A percentile compares a stretch with the other conserved stretches of the same genome.
These are phyloP conservation scores for Citrullus mucosospermus DNA, from an alignment of 306 rosid species.

Conservation along the genomic window DNA sequence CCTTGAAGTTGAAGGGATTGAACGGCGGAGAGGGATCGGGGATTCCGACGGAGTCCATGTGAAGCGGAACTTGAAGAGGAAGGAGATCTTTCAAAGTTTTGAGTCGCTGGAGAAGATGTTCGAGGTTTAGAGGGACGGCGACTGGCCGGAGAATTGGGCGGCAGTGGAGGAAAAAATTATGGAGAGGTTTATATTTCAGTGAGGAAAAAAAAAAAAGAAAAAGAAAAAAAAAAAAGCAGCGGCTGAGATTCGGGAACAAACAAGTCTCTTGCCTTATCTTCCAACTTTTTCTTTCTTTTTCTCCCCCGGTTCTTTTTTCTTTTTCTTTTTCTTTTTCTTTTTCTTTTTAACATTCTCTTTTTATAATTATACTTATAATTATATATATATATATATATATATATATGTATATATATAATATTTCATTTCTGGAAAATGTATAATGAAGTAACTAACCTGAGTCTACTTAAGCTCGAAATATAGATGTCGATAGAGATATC, in stretches of 20 bases:
- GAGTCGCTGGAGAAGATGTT: background rate
- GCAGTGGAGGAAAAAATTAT: background rate
- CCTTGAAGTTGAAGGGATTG: slow-evolving; percentile 20
- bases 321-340: background rate
- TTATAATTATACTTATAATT: background rate
- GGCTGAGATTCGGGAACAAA: slow-evolving; percentile 15
- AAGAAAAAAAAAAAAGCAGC: slow-evolving; percentile 16
- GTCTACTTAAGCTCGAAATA: too few species aligned
- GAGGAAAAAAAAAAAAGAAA: background rate
- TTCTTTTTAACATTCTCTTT: background rate
- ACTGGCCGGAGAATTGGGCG: background rate
- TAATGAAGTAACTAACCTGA: too few species aligned
- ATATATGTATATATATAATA: too few species aligned
- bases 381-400: too few species aligned
- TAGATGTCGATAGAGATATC: too few species aligned
- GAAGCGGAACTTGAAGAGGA: background rate
- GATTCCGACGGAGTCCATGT: slow-evolving; percentile 29
- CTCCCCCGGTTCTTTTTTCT: background rate
- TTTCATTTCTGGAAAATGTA: too few species aligned
- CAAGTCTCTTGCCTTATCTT: slow-evolving; percentile 8
- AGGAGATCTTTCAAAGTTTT: background rate
- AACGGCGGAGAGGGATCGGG: slow-evolving; percentile 35
- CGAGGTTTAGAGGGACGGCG: background rate
- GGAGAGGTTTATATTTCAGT: slow-evolving; percentile 20
- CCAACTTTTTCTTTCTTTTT: background rate